Percentiles rank a stretch among this genome's conserved stretches.
These are phyloP conservation scores for Neocatenulostroma microsporum DNA, from an alignment of 2,329 filamentous ascomycete genomes.

Conservation along the genomic window DNA sequence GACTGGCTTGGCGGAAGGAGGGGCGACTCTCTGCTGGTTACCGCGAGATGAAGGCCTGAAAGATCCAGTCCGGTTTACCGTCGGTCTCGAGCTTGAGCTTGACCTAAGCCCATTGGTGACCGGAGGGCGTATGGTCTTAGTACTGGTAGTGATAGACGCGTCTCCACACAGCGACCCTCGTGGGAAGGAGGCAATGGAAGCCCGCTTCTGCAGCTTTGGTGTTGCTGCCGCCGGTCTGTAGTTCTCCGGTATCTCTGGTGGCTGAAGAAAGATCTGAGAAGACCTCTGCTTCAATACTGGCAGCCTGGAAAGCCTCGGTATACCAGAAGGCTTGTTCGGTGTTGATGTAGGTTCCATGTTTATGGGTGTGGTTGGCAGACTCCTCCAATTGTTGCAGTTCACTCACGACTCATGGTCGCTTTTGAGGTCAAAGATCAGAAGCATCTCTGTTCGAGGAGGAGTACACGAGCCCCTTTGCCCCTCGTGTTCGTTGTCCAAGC, in stretches of 20 bases:
- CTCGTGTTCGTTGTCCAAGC: conserved; percentile 1
- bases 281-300: conserved; percentile 14
- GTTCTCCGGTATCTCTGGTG: conserved; percentile 6
- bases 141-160: too few relatives aligned
- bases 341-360: conserved; percentile 7
- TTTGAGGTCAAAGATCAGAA: too few relatives aligned
- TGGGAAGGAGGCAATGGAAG: conserved; percentile 10
- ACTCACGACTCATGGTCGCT: conserved; percentile 6
- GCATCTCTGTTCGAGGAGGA: too few relatives aligned
- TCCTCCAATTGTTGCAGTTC: conserved; percentile 4
- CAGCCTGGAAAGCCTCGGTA: conserved; percentile 12
- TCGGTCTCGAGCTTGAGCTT: too few relatives aligned
- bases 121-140: too few relatives aligned
- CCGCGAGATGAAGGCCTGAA: conserved; percentile 13
- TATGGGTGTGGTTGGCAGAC: conserved; percentile 4
- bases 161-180: too few relatives aligned
- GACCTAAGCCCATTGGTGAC: too few relatives aligned
- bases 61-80: too few relatives aligned
- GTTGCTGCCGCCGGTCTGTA: conserved; percentile 7
- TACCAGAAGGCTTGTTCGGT: too few relatives aligned
- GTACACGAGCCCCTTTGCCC: too few relatives aligned
- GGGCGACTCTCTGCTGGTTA: conserved; percentile 10
- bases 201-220: conserved; percentile 14
- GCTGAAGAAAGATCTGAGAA: conserved; percentile 9
- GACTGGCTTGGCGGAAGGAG: conserved; percentile 7